Evolutionary conservation across 129 eudicot species (phyloP).

Genomic region (Tagetes patula): DNA sequence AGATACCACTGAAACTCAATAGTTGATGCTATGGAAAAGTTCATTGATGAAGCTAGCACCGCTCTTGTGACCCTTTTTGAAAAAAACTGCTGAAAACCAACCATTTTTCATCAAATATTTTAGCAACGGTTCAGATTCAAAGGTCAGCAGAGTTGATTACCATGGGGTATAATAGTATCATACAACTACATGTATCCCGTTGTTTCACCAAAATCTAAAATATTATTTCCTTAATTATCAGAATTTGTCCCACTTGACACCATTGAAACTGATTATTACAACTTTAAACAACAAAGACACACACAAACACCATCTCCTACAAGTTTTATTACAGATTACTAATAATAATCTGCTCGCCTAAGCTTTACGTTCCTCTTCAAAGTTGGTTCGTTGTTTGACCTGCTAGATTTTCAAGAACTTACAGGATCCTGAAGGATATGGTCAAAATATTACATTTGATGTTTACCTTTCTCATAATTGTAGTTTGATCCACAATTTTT

Average conservation of each 20-base stretch:
- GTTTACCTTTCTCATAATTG: conserved; percentile 1
- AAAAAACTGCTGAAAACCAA: too few relatives aligned
- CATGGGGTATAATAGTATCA: background rate
- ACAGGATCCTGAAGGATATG: too few relatives aligned
- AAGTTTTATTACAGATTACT: conserved; percentile 22
- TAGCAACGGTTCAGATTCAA: too few relatives aligned
- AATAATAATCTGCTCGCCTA: conserved; percentile 63
- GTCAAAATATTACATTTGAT: too few relatives aligned
- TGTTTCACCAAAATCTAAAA: background rate
- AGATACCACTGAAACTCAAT: too few relatives aligned
- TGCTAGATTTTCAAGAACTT: background rate
- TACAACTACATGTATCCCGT: background rate
- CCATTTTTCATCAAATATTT: too few relatives aligned
- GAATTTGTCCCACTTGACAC: background rate
- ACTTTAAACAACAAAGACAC: background rate
- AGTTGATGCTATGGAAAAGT: too few relatives aligned
- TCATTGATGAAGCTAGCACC: too few relatives aligned
- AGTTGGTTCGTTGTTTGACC: conserved; percentile 54
- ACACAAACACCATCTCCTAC: conserved; percentile 3
- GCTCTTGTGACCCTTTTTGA: too few relatives aligned
- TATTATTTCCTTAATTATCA: background rate
- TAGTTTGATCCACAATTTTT: conserved; percentile 6
- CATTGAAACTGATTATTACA: background rate
- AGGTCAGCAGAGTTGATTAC: background rate
- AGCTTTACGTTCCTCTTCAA: conserved; percentile 69